Base-by-base conservation (phyloP, 345 rosid genomes). In the Combretum micranthum region DNA sequence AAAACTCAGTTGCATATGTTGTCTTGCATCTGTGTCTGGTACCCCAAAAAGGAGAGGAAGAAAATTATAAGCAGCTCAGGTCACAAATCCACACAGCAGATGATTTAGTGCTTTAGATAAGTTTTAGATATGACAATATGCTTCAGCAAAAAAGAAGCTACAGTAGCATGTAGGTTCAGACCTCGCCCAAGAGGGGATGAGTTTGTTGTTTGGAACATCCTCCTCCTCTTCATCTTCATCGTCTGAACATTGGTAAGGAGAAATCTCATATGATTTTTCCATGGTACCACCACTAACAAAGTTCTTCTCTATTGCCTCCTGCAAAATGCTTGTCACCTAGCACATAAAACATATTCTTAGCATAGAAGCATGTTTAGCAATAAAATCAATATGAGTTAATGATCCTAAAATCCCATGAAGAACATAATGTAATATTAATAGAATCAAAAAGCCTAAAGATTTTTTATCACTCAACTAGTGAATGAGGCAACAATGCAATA, bases 141-240 rank as follows among this genome's bases (percentile, higher is more conserved):
- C 17, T 22, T 26, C 19, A 25, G 45, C 45, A 32, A 32, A 32
- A 7, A 32, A 32, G 39, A 32, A 32, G 39, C 39, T 32, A 32
- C 10, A 32, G 9, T 11, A 32, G 39, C 39, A 32, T 25, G 39
- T 32, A 32, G 39, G 39, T 32, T 32, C 78, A 67, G 48, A 87
- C 97, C 97, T 81, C 72, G 92, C 77, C 99, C 99, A 90, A 16
- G 90, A 64, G 69, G 99, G 99, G 63, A 84, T 57, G 54, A 78
- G 81, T 69, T 83, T 93, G 39, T 49, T 73, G 54, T 77, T 82
- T 10, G 61, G 69, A 43, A 48, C 42, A 55, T 76, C 66, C 13
- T 88, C 86, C 0, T 73, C 93, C 1, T 92, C 90, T 13, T 85
- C 97, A 2, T 82, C 85, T 74, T 89, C 99, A 42, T 90, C 84